Base-by-base conservation (phyloP, 768 basidiomycete genomes). In the Auricularia sp. region DNA sequence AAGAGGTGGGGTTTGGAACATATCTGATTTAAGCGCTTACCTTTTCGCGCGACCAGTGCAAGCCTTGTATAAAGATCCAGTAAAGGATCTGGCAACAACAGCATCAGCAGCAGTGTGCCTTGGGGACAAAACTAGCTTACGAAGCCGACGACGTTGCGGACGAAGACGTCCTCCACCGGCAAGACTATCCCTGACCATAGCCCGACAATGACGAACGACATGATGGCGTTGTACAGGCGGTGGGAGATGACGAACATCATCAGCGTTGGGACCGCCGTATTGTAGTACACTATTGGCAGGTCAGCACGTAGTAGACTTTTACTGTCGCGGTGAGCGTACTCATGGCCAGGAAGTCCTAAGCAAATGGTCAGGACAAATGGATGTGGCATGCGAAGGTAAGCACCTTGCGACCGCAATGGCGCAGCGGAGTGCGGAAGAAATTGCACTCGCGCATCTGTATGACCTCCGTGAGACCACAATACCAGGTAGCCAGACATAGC, bases 191-290 rank as follows among this genome's bases (percentile, higher is more conserved):
- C 66, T 10, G 64, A 8, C 36, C 71, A 65, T 13, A 74, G 69
- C 2, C 71, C 44, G 44, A 74, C 65, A 51, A 66, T 65, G 16
- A 65, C 61, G 4, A 70, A 4, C 44, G 69, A 66, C 3, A 69
- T 65, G 63, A 72, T 65, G 47, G 54, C 62, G 62, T 70, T 73
- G 68, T 72, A 73, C 7, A 72, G 61, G 21, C 70, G 66, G 54
- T 70, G 70, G 7, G 69, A 68, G 21, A 68, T 18, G 54, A 71
- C 65, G 59, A 73, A 70, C 66, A 74, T 68, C 68, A 69, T 69
- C 21, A 74, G 65, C 3, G 68, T 64, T 8, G 72, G 73, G 14
- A 70, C 61, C 5, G 64, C 73, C 5, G 72, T 74, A 11, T 64
- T 21, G 61, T 74, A 73, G 54, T 71, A 73, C 64, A 61, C 71